Evolutionary conservation across 345 rosid genomes (phyloP), one percentile per base, ranked within the genome.

Genomic region (Aurinia saxatilis): DNA sequence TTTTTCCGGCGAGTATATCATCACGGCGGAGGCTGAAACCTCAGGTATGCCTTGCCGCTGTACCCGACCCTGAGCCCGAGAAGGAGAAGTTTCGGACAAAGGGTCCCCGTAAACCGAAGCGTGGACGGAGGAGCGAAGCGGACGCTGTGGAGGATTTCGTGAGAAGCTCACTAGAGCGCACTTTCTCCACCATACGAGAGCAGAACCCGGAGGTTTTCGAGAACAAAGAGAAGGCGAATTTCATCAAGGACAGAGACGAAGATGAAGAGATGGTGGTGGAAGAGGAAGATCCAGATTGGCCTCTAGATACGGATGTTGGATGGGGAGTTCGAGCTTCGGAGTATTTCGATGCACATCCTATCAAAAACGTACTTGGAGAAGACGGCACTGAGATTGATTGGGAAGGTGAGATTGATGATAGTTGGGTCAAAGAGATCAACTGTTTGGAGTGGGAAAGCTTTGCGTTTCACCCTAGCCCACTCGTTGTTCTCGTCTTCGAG

Each of bases 251-350:
- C 23, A 73, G 75, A 67, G 80, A 53, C 25, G 77, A 69, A 0
- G 76, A 58, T 0, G 81, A 73, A 0, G 67, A 75, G 67, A 80
- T 81, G 83, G 85, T 84, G 64, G 89, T 86, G 44, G 95, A 92
- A 76, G 95, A 82, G 64, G 98, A 92, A 36, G 79, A 76, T 71
- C 73, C 83, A 8, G 72, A 82, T 60, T 92, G 98, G 96, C 98
- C 95, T 4, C n/a, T 83, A 65, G 98, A 92, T 75, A 85, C 93
- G 9, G 98, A 92, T 39, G 83, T 89, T 19, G 98, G 98, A 10
- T 89, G 96, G 98, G 98, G 98, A 52, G 77, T 83, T 6, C 77
- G 88, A 67, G 95, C 96, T 35, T 92, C 95, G 0, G 91, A 89
- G 75, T 92, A 86, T 77, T 89, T 92, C 75, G 93, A 92, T 75